Evolutionary conservation across 306 rosid species (phyloP), one percentile per base, ranked within the genome.

Genomic region (Rosa chinensis): DNA sequence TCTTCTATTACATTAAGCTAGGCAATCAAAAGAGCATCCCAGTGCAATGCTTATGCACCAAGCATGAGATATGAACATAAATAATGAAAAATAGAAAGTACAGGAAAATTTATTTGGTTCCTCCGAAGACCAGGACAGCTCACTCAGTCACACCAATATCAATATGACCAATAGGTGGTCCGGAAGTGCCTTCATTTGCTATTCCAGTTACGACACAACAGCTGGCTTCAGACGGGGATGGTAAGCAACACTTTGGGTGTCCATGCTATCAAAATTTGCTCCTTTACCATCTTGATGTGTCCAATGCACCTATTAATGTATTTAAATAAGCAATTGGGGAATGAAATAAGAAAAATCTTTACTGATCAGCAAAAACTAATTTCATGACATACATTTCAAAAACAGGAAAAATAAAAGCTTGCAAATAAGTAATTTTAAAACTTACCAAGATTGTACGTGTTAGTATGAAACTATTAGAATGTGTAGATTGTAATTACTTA

Each of bases 81-180:
- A 45, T n/a, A 55, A 73, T 4, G 7, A 66, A 75, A 8, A 66
- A 5, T 16, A 16, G 23, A 18, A 53, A 23, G 0, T 40, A 40
- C 44, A 50, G 16, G n/a, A 18, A 59, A 72, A 74, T 81, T 74
- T 84, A 88, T 69, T 66, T 75, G 81, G 49, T 83, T 86, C 71
- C 83, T 87, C 20, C 74, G 80, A 21, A 86, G 74, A 8, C 91
- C 88, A 79, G 91, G 88, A 70, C 89, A 47, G 75, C 91, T 5
- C 44, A 40, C 44, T 40, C 44, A 8, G 44, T 88, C 78, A 49
- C 76, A 17, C 91, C 89, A 11, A 86, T 73, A 79, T 88, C 91
- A 56, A 88, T 88, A 71, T 82, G 85, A 66, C 89, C 89, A 7
- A 82, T 73, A 5, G 89, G 82, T 67, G 87, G 87, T 49, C 87